These are phyloP conservation scores for Scutellaria minor DNA, from an alignment of 257 asterid species.

Conservation along the genomic window DNA sequence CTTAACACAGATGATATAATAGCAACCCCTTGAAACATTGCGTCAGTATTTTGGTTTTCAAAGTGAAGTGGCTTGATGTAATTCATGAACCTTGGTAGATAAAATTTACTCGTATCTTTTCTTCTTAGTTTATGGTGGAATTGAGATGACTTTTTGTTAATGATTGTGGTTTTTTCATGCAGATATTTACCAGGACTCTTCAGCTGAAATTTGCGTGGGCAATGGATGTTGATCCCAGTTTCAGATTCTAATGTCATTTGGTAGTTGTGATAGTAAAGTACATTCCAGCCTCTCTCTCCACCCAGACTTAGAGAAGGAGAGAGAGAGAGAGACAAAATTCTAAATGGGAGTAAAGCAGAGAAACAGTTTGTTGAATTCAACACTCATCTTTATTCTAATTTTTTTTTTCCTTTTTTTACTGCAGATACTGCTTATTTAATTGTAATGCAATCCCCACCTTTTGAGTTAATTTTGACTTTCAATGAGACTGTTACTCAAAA, in stretches of 20 bases:
- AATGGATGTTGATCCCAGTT: slow-evolving; percentile 91
- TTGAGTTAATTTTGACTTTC: too few relatives aligned
- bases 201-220: slow-evolving; percentile 95
- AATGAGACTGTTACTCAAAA: too few relatives aligned
- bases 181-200: slow-evolving; percentile 95
- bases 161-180: slow-evolving; percentile 35
- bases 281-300: not conserved
- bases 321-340: not conserved
- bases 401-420: too few relatives aligned
- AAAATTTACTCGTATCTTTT: too few relatives aligned
- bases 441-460: too few relatives aligned
- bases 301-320: slow-evolving; percentile 23
- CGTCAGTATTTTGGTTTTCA: too few relatives aligned
- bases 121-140: not conserved
- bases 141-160: not conserved
- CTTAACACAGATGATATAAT: too few relatives aligned
- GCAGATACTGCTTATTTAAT: too few relatives aligned
- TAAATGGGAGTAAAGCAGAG: slow-evolving; percentile 1
- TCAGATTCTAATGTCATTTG: slow-evolving; percentile 64
- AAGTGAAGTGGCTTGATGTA: too few relatives aligned
- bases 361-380: slow-evolving; percentile 24
- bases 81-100: too few relatives aligned
- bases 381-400: not conserved
- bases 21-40: too few relatives aligned
- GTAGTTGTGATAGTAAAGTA: not conserved